A percentile compares a stretch with the other conserved stretches of the same genome.
Evolutionary conservation across 177 flowering plant genomes (phyloP).

Genomic region (Vitis hybrid): DNA sequence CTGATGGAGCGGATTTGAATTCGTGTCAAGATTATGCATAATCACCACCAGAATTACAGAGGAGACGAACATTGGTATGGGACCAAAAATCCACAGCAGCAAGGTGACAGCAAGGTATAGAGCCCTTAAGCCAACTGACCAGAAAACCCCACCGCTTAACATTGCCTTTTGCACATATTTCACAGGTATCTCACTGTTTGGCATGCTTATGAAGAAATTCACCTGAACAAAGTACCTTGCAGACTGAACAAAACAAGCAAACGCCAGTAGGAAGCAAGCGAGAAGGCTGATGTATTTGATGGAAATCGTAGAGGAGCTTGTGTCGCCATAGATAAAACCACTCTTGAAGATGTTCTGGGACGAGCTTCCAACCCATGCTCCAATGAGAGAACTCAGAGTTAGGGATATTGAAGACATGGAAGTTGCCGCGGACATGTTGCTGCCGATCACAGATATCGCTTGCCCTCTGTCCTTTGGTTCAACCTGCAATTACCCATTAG

Average conservation of each 20-base stretch:
- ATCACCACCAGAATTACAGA: slow-evolving; percentile 42
- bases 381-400: slow-evolving; percentile 55
- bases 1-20: slow-evolving; percentile 40
- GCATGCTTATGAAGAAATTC: slow-evolving; percentile 60
- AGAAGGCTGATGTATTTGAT: slow-evolving; percentile 57
- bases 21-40: slow-evolving; percentile 43
- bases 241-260: slow-evolving; percentile 55
- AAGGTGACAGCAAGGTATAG: slow-evolving; percentile 48
- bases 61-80: slow-evolving; percentile 58
- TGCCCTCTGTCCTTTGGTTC: slow-evolving; percentile 33
- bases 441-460: slow-evolving; percentile 45
- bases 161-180: slow-evolving; percentile 39
- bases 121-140: slow-evolving; percentile 56
- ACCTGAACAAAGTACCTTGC: slow-evolving; percentile 54
- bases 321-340: slow-evolving; percentile 50
- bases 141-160: slow-evolving; percentile 50
- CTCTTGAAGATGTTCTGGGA: slow-evolving; percentile 32
- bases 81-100: slow-evolving; percentile 76
- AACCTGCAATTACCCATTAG: slow-evolving; percentile 24
- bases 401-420: slow-evolving; percentile 45
- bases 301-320: slow-evolving; percentile 35
- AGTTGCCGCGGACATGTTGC: slow-evolving; percentile 47
- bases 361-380: slow-evolving; percentile 57
- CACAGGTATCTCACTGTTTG: slow-evolving; percentile 48
- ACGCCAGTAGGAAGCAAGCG: slow-evolving; percentile 54